Conservation (phyloP, 495 filamentous ascomycete species). For the Jackrogersella minutella region DNA sequence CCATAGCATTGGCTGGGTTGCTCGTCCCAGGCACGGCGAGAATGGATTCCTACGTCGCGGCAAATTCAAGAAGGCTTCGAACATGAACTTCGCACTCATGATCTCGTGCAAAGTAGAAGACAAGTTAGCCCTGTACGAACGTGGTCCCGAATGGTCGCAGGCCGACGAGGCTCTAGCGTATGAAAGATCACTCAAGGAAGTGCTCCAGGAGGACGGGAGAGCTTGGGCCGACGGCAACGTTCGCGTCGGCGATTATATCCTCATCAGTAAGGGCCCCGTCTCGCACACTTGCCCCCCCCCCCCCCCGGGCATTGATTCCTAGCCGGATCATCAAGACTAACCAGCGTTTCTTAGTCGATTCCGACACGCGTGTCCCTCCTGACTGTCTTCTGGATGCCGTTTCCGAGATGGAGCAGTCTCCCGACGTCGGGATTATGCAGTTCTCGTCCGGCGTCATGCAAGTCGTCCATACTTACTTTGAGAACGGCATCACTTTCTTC, state of each 20-base stretch:
- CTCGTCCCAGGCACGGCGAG: conserved; percentile 69
- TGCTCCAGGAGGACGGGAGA: conserved; percentile 72
- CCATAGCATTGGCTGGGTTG: conserved; percentile 83
- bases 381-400: conserved; percentile 81
- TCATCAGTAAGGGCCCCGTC: conserved; percentile 55
- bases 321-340: neutral
- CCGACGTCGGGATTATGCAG: conserved; percentile 82
- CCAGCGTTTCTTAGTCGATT: conserved; percentile 62
- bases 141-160: conserved; percentile 70
- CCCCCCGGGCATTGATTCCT: neutral
- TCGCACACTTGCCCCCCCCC: too few relatives aligned
- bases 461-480: conserved; percentile 75
- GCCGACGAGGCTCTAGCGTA: conserved; percentile 75
- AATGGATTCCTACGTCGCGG: conserved; percentile 69
- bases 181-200: conserved; percentile 70
- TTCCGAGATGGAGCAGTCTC: conserved; percentile 81
- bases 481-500: conserved; percentile 84
- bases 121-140: conserved; percentile 63
- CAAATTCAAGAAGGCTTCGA: conserved; percentile 80
- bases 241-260: conserved; percentile 81
- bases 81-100: conserved; percentile 85
- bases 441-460: conserved; percentile 86
- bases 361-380: conserved; percentile 75
- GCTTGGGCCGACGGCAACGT: conserved; percentile 85
- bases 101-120: conserved; percentile 79